These are phyloP conservation scores for Streptanthus diversifolius DNA, from an alignment of 345 rosid species.

Conservation along the genomic window DNA sequence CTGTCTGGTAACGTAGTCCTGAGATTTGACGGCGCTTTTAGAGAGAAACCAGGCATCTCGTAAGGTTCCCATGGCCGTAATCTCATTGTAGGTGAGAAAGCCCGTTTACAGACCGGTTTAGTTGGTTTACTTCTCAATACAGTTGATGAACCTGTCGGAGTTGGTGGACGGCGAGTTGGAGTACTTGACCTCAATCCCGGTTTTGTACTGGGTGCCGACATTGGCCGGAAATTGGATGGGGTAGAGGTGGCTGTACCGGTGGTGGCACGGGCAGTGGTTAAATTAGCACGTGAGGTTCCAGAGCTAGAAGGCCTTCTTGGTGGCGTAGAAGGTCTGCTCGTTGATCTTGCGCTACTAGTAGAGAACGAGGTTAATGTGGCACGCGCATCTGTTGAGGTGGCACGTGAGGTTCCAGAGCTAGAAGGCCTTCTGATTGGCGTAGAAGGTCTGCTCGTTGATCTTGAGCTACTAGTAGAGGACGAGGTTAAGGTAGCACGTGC, in stretches of 20 bases:
- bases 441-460: slow-evolving; percentile 42
- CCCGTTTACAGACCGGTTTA: slow-evolving; percentile 2
- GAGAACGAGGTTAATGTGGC: too few species aligned
- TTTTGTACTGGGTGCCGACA: slow-evolving; percentile 29
- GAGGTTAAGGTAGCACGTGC: slow-evolving; percentile 5
- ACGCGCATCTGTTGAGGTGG: slow-evolving; percentile 6
- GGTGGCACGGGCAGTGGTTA: slow-evolving; percentile 12
- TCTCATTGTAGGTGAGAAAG: slow-evolving; percentile 49
- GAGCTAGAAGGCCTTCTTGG: slow-evolving; percentile 36
- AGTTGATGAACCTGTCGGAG: slow-evolving; percentile 35
- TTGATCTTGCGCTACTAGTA: slow-evolving; percentile 2
- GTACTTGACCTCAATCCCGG: slow-evolving; percentile 52
- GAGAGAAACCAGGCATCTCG: slow-evolving; percentile 57
- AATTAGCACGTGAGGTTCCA: slow-evolving; percentile 25
- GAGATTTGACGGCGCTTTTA: slow-evolving; percentile 59
- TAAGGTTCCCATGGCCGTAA: slow-evolving; percentile 48
- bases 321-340: slow-evolving; percentile 48
- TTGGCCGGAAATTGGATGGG: slow-evolving; percentile 35
- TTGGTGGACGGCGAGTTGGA: slow-evolving; percentile 53
- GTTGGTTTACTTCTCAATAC: slow-evolving; percentile 4
- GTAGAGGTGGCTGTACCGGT: slow-evolving; percentile 49
- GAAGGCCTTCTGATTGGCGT: slow-evolving; percentile 46
- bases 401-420: slow-evolving; percentile 16
- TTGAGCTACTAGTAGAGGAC: background rate
- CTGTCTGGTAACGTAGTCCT: slow-evolving; percentile 58